Evolutionary conservation across 2,329 filamentous ascomycete species (phyloP).

Genomic region (Trichoderma atroviride): DNA sequence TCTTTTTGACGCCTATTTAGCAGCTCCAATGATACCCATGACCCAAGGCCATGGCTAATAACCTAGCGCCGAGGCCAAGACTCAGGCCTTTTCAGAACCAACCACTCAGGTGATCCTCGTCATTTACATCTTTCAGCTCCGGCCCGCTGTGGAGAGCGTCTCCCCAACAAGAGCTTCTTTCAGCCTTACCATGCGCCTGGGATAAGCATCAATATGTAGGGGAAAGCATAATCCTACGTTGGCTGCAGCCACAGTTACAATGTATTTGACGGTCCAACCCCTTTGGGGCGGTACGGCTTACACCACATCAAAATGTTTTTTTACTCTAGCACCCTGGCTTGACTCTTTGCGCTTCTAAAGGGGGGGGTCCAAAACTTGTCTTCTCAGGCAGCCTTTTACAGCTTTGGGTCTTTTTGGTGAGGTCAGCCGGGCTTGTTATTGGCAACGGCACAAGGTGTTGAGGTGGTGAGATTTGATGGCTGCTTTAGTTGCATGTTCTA

Average conservation of each 20-base stretch:
- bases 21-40: constrained; percentile 1
- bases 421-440: not conserved
- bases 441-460: not conserved
- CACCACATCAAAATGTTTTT: not conserved
- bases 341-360: not conserved
- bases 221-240: constrained; percentile 3
- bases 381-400: not conserved
- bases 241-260: not conserved
- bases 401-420: not conserved
- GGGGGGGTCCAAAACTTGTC: not conserved
- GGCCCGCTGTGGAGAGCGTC: not conserved
- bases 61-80: not conserved
- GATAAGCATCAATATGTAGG: not conserved
- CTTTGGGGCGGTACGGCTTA: not conserved
- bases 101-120: constrained; percentile 13
- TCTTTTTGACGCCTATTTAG: not conserved
- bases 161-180: not conserved
- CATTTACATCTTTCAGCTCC: constrained; percentile 1
- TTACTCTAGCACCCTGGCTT: not conserved
- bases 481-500: not conserved
- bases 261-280: not conserved
- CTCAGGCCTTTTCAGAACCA: not conserved
- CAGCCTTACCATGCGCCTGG: constrained; percentile 7
- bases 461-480: constrained; percentile 2
- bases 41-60: not conserved